phyloP scores from a whole-genome alignment of 176 grass and related monocot species.

The Typha latifolia region DNA sequence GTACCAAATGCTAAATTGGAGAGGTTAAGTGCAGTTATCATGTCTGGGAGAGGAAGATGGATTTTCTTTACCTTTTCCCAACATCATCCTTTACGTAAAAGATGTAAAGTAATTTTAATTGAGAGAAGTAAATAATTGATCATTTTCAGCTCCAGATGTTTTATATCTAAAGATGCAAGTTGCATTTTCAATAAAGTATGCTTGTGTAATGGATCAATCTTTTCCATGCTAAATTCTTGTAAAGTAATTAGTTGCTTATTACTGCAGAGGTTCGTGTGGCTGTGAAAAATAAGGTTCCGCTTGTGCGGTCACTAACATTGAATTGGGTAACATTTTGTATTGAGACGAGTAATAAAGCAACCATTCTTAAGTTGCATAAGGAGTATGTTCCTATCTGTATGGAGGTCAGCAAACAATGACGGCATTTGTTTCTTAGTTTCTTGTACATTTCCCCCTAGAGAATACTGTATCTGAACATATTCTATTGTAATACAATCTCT shows the following conservation, averaged over 20 bases:
- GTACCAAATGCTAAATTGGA: too few species aligned
- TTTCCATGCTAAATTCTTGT: not conserved
- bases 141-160: too few species aligned
- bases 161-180: too few species aligned
- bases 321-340: conserved; percentile 89
- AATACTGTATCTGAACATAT: not conserved
- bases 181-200: not conserved
- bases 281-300: conserved; percentile 97
- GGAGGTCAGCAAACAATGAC: conserved; percentile 50
- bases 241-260: conserved; percentile 17
- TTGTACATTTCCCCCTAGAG: not conserved
- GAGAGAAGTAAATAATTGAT: too few species aligned
- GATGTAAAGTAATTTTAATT: too few species aligned
- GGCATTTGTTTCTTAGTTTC: not conserved
- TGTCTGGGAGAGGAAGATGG: too few species aligned
- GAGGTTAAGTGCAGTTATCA: too few species aligned
- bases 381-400: conserved; percentile 97
- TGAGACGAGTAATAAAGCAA: conserved; percentile 90
- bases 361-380: conserved; percentile 89
- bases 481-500: conserved; percentile 8
- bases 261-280: conserved; percentile 72
- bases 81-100: too few species aligned
- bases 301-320: conserved; percentile 77
- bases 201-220: not conserved
- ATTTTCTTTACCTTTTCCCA: too few species aligned